Percentiles rank a stretch among this genome's conserved stretches.
phyloP scores from a whole-genome alignment of 257 asterid genomes.

The Thymus quinquecostatus region DNA sequence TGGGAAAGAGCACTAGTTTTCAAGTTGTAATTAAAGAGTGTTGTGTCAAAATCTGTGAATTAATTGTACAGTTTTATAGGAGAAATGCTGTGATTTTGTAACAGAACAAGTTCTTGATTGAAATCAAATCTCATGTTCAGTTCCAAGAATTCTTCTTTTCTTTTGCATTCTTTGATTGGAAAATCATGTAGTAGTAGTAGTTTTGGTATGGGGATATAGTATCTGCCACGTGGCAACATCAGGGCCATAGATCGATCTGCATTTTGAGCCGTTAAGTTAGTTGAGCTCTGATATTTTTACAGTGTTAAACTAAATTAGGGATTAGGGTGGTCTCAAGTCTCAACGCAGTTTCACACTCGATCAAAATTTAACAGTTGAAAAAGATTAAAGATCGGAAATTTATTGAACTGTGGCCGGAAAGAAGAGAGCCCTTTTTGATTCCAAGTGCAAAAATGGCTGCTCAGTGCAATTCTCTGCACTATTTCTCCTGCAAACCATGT shows the following conservation, averaged over 20 bases:
- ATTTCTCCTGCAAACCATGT: slow-evolving; percentile 44
- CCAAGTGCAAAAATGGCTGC: slow-evolving; percentile 50
- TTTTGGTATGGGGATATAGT: slow-evolving; percentile 17
- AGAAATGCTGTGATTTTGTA: neutral
- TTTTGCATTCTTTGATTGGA: neutral
- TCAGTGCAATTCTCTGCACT: slow-evolving; percentile 46
- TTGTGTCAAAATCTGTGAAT: no score
- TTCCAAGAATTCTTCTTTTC: neutral
- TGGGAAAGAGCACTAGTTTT: slow-evolving; percentile 42
- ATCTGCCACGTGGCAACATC: slow-evolving; percentile 42
- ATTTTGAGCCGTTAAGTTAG: slow-evolving; percentile 21
- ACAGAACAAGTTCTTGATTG: neutral
- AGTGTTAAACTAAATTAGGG: neutral
- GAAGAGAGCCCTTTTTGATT: slow-evolving; percentile 12
- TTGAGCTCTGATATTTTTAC: neutral
- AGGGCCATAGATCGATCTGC: slow-evolving; percentile 26
- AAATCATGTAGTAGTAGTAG: neutral
- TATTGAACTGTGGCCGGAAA: neutral
- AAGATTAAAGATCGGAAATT: neutral
- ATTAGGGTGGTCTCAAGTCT: neutral
- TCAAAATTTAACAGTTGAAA: neutral
- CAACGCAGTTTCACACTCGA: neutral
- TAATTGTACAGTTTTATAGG: neutral
- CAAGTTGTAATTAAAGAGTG: slow-evolving; percentile 18
- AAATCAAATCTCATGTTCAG: neutral